Evolutionary conservation across 331 rosid species (phyloP), one percentile per base, ranked within the genome.

Genomic region (Malus hybrid): DNA sequence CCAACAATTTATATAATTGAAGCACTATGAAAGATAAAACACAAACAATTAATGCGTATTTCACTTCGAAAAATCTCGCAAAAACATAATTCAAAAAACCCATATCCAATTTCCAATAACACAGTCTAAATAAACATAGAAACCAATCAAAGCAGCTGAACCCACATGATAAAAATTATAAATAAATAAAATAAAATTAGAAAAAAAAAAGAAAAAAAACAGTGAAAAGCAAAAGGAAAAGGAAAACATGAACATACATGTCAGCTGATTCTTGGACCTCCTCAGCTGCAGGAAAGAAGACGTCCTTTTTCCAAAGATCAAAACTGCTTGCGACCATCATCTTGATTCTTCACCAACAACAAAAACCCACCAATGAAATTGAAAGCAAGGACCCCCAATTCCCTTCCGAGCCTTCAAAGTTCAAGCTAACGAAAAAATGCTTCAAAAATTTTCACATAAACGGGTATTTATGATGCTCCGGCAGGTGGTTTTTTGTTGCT

Each of bases 251-350:
- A 82, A 70, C 91, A 56, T 87, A 94, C 99, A 84, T 89, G 72
- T 94, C 99, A 72, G 97, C 90, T 10, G 99, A 94, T 87, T 92
- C 99, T 82, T 94, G 99, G 48, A 94, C 97, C 88, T 90, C 97
- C 83, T 94, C 99, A 28, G 99, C 99, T 2, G 97, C 97, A 60
- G 97, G 84, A 85, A 94, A 94, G 85, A 94, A 94, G 66, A 88
- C 72, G 26, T 94, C 99, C 61, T 89, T 94, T 73, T 84, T 91
- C 99, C 99, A 94, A 75, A 89, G 88, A 94, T 94, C 96, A 81
- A 90, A 94, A 67, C 88, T 90, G 50, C 88, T 91, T 63, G 92
- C 93, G 53, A 92, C 90, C 86, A 89, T 26, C 99, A 92, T 94
- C 82, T 79, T 86, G 73, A 16, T 50, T 50, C n/a, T 50, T 15